A percentile compares a stretch with the other conserved stretches of the same genome.
Conservation (phyloP, 352 stramenopile genomes). For the Globisporangium apiculatum region DNA sequence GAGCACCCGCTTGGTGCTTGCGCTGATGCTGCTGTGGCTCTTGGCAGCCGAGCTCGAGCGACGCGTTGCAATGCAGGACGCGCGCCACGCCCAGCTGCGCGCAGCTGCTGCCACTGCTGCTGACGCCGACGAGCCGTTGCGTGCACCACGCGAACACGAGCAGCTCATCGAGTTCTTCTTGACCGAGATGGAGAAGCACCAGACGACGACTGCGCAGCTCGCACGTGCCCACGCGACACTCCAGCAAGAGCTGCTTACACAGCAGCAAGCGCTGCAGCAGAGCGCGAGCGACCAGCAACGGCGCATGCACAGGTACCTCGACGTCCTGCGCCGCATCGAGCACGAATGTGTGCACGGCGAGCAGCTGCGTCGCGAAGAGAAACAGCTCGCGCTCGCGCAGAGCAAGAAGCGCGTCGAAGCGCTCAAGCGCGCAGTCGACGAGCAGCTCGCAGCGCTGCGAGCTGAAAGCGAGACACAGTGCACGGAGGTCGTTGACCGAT, state of each 20-base stretch:
- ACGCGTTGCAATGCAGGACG: conserved; percentile 25
- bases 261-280: conserved; percentile 18
- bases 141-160: conserved; percentile 14
- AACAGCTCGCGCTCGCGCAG: conserved; percentile 19
- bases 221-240: conserved; percentile 17
- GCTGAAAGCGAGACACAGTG: conserved; percentile 17
- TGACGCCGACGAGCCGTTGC: not conserved
- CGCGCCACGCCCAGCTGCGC: conserved; percentile 11
- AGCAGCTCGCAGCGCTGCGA: conserved; percentile 21
- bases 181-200: conserved; percentile 43
- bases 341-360: conserved; percentile 24
- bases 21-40: not conserved
- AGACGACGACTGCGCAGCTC: conserved; percentile 20
- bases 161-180: conserved; percentile 40
- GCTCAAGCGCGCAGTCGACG: conserved; percentile 14
- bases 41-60: conserved; percentile 20
- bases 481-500: conserved; percentile 22
- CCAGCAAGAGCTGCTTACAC: conserved; percentile 22
- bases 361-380: conserved; percentile 28
- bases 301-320: conserved; percentile 26
- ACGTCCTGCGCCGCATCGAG: conserved; percentile 34
- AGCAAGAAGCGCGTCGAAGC: conserved; percentile 22
- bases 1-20: too few relatives aligned
- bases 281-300: conserved; percentile 23
- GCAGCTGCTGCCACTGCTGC: not conserved